These are phyloP conservation scores for Parachlorella kessleri DNA, from an alignment of 139 green algal species.

Conservation along the genomic window DNA sequence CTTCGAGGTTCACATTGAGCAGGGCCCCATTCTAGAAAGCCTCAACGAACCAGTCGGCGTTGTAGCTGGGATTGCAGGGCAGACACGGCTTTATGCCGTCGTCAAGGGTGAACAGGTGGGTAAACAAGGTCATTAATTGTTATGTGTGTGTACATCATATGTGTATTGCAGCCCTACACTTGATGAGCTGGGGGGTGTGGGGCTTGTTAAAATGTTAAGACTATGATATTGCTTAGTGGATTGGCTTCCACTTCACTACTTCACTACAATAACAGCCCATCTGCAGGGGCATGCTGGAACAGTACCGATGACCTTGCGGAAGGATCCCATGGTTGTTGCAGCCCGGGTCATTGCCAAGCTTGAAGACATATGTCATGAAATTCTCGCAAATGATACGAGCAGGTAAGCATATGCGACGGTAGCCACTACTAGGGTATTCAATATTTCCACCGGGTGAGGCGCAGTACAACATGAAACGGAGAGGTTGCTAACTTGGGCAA, in stretches of 20 bases:
- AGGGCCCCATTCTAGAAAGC: constrained; percentile 86
- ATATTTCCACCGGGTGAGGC: no score
- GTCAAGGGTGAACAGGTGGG: constrained; percentile 67
- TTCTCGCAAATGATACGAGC: neutral
- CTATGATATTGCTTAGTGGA: no score
- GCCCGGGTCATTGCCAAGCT: constrained; percentile 68
- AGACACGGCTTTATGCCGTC: constrained; percentile 69
- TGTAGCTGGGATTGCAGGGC: constrained; percentile 87
- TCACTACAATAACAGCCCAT: neutral
- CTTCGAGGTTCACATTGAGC: constrained; percentile 96
- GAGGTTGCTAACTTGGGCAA: neutral
- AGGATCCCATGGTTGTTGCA: constrained; percentile 75
- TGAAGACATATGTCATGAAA: constrained; percentile 43
- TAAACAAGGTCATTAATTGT: neutral
- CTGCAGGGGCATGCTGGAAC: constrained; percentile 89
- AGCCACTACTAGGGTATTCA: no score
- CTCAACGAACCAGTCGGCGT: constrained; percentile 63
- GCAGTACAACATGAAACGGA: neutral
- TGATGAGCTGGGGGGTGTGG: no score
- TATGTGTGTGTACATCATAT: neutral
- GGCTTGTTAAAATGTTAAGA: no score
- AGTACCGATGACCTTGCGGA: constrained; percentile 84
- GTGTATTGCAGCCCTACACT: neutral
- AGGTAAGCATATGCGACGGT: no score
- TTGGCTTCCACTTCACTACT: no score